Evolutionary conservation across 495 filamentous ascomycete species (phyloP), one percentile per base, ranked within the genome.

Genomic region (Margaritispora aquatica): DNA sequence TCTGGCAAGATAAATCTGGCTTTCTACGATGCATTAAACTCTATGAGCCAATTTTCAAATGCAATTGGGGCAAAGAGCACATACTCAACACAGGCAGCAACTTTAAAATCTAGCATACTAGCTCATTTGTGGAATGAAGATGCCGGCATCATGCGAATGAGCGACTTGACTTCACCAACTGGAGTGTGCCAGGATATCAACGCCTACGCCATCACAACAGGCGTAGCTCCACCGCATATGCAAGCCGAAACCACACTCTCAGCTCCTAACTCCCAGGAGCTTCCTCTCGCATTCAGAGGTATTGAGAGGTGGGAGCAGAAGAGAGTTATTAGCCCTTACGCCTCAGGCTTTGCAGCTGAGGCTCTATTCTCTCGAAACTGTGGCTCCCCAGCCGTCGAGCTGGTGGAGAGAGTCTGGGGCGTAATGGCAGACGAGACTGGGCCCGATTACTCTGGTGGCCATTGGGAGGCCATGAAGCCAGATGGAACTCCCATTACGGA

Each of bases 1-100:
- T 63, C 61, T 54, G 55, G 55, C 3, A 59, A 59, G 46, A 63
- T 63, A 26, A 58, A 59, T 26, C 19, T 63, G 1, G 55, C 61
- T 19, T 55, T 49, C 26, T 59, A 55, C 21, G 61, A 63, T 54
- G 61, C 55, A 20, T 27, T 63, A n/a, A 58, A 49, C 2, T 49
- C 61, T 9, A 63, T 59, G 61, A 44, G 46, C 26, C 49, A 58
- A 19, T 59, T 63, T 49, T 51, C 34, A 23, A 34, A 2, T 13
- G 11, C 34, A 7, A 17, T 26, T 23, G 22, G 27, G 19, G 17
- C 34, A 21, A 41, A 62, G 17, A 41, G 52, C 23, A 23, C 51
- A 11, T 62, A 53, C 26, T 46, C 54, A 10, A 13, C 24, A 24
- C 29, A 8, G 5, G 60, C 60, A 0, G 23, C 27, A 19, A 21